Conservation (phyloP, 371 early-diverging fungal genomes). For the Nematocida homosporus region DNA sequence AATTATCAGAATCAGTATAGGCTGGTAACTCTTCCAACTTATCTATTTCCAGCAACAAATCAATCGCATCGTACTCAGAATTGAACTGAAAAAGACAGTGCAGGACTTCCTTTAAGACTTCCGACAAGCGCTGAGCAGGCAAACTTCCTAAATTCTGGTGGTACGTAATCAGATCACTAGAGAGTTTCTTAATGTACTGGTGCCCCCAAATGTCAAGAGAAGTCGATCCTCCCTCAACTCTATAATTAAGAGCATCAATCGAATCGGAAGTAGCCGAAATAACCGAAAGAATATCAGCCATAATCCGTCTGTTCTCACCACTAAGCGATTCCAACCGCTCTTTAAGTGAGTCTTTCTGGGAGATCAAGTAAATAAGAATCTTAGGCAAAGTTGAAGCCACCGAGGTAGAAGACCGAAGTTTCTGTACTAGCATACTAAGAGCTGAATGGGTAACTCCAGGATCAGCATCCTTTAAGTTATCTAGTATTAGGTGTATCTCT, state of each 20-base stretch:
- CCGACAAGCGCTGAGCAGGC: not conserved
- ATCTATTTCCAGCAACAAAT: conserved; percentile 66
- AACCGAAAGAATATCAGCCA: conserved; percentile 64
- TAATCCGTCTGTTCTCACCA: conserved; percentile 46
- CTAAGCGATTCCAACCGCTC: conserved; percentile 31
- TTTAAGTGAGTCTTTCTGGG: conserved; percentile 37
- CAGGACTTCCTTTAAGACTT: conserved; percentile 36
- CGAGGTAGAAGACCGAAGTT: conserved; percentile 29
- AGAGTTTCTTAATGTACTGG: conserved; percentile 65
- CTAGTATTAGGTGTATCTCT: conserved; percentile 51
- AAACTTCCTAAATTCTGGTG: not conserved
- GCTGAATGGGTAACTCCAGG: conserved; percentile 50
- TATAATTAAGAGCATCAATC: conserved; percentile 54
- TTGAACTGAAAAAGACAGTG: conserved; percentile 65
- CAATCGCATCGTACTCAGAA: conserved; percentile 67
- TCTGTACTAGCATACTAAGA: conserved; percentile 52
- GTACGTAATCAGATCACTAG: conserved; percentile 41
- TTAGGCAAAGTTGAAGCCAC: conserved; percentile 43
- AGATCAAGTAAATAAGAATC: conserved; percentile 40
- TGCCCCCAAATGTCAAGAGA: conserved; percentile 65
- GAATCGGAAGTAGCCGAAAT: conserved; percentile 57
- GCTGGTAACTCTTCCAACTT: conserved; percentile 46
- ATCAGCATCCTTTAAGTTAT: conserved; percentile 34
- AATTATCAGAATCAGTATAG: conserved; percentile 64
- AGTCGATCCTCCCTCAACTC: conserved; percentile 63